Evolutionary conservation across 2,329 filamentous ascomycete species (phyloP).

Genomic region (Colletotrichum cordylinicola): DNA sequence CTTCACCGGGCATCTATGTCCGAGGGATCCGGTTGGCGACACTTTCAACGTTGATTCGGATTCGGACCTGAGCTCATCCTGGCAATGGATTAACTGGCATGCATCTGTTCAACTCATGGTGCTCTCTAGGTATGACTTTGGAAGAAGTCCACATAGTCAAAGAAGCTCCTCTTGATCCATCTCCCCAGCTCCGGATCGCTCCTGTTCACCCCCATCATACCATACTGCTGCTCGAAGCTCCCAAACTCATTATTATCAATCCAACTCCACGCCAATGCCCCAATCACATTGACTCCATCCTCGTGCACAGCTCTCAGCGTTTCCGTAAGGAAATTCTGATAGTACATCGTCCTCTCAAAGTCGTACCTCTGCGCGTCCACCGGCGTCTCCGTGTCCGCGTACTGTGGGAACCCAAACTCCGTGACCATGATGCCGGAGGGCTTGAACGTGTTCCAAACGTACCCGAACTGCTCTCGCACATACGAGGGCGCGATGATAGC

Average conservation of each 20-base stretch:
- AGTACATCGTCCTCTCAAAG: slow-evolving; percentile 58
- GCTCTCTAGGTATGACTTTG: background rate
- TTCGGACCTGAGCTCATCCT: background rate
- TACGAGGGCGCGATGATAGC: slow-evolving; percentile 65
- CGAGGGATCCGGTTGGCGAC: background rate
- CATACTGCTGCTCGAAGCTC: slow-evolving; percentile 59
- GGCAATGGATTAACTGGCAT: accelerated
- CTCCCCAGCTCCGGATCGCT: slow-evolving; percentile 50
- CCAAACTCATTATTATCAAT: slow-evolving; percentile 64
- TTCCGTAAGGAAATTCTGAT: slow-evolving; percentile 58
- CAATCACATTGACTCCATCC: slow-evolving; percentile 60
- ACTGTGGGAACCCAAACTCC: slow-evolving; percentile 65
- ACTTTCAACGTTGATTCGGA: background rate
- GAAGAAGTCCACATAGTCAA: slow-evolving; percentile 61
- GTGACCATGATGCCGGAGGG: slow-evolving; percentile 48
- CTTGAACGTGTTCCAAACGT: slow-evolving; percentile 65
- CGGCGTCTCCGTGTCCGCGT: slow-evolving; percentile 45
- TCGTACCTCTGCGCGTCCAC: slow-evolving; percentile 56
- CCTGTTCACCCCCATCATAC: slow-evolving; percentile 61
- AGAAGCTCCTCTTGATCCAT: slow-evolving; percentile 63
- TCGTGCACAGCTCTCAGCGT: slow-evolving; percentile 60
- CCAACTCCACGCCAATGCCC: slow-evolving; percentile 59
- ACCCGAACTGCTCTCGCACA: slow-evolving; percentile 60
- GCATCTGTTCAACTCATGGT: accelerated
- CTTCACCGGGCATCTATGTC: background rate